phyloP scores from a whole-genome alignment of 2,329 filamentous ascomycete species.

The Bipolaris oryzae region DNA sequence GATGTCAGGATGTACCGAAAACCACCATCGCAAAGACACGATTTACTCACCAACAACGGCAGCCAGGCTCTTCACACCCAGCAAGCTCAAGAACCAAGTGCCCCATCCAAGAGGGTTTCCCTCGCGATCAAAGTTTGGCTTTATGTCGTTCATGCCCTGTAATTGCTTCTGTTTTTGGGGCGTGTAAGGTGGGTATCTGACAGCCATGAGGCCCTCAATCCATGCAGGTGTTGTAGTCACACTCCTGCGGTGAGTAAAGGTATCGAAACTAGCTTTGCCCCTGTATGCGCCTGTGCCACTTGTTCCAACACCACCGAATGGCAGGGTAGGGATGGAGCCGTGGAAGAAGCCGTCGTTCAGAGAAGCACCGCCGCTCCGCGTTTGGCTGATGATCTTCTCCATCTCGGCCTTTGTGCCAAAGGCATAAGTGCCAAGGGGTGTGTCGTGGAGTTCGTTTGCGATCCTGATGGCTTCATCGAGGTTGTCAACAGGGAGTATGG shows the following conservation, averaged over 20 bases:
- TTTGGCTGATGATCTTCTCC: conserved; percentile 62
- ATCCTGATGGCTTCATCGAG: conserved; percentile 86
- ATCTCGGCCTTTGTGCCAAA: conserved; percentile 85
- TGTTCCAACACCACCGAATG: conserved; percentile 84
- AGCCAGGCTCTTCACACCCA: conserved; percentile 40
- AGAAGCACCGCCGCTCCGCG: conserved; percentile 58
- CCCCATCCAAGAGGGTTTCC: conserved; percentile 50
- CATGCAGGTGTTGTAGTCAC: conserved; percentile 68
- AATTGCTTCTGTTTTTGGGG: conserved; percentile 61
- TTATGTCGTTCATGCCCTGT: conserved; percentile 56
- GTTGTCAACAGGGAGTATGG: conserved; percentile 76
- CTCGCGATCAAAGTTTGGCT: conserved; percentile 66
- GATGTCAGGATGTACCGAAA: too few relatives aligned
- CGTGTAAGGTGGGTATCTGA: conserved; percentile 69
- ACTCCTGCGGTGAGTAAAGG: conserved; percentile 67
- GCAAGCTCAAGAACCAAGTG: conserved; percentile 39
- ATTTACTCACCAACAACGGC: conserved; percentile 42
- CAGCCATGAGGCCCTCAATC: conserved; percentile 69
- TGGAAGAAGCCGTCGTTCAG: conserved; percentile 70
- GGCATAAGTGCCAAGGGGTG: conserved; percentile 81
- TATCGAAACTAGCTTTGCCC: conserved; percentile 74
- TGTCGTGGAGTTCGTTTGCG: conserved; percentile 80
- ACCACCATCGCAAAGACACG: too few relatives aligned
- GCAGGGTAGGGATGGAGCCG: conserved; percentile 70
- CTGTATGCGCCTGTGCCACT: conserved; percentile 79